These are phyloP conservation scores for Yamadazyma phyllophila DNA, from an alignment of 805 yeast genomes.

Conservation along the genomic window DNA sequence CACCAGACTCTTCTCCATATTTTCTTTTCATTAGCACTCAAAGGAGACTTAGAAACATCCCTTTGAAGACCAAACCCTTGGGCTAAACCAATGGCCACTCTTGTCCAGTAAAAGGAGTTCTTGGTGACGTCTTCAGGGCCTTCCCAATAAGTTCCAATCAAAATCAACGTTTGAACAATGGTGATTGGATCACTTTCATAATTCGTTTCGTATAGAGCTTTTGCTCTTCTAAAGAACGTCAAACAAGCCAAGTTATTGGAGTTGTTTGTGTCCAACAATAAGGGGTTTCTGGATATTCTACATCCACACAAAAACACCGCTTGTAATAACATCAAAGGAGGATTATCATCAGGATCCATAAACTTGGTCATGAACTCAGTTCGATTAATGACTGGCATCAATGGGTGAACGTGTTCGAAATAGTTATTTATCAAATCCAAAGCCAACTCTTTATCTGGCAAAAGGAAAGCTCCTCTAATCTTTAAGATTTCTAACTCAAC, in stretches of 20 bases:
- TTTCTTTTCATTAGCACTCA: slow-evolving; percentile 41
- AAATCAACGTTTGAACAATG: slow-evolving; percentile 57
- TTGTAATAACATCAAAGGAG: slow-evolving; percentile 64
- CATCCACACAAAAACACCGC: slow-evolving; percentile 69
- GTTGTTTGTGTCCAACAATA: slow-evolving; percentile 48
- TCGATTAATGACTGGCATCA: slow-evolving; percentile 65
- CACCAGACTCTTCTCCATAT: slow-evolving; percentile 74
- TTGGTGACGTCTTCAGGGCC: slow-evolving; percentile 68
- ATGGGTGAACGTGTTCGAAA: slow-evolving; percentile 64
- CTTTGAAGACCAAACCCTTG: slow-evolving; percentile 78
- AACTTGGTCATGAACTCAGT: slow-evolving; percentile 56
- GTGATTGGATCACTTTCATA: slow-evolving; percentile 64
- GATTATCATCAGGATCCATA: slow-evolving; percentile 55
- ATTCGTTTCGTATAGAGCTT: slow-evolving; percentile 68
- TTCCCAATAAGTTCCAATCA: slow-evolving; percentile 71
- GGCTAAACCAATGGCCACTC: slow-evolving; percentile 67
- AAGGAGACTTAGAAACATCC: slow-evolving; percentile 42
- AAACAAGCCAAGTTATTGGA: slow-evolving; percentile 50
- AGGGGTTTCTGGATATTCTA: slow-evolving; percentile 54
- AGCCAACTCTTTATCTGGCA: slow-evolving; percentile 60
- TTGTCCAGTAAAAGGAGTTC: slow-evolving; percentile 66
- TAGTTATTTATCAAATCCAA: slow-evolving; percentile 59
- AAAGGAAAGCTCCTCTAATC: slow-evolving; percentile 64
- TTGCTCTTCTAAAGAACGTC: slow-evolving; percentile 65
- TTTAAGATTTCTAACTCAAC: slow-evolving; percentile 65